Base-by-base conservation (phyloP, 1,284 basidiomycete species). In the Cryptococcus maquisensis region DNA sequence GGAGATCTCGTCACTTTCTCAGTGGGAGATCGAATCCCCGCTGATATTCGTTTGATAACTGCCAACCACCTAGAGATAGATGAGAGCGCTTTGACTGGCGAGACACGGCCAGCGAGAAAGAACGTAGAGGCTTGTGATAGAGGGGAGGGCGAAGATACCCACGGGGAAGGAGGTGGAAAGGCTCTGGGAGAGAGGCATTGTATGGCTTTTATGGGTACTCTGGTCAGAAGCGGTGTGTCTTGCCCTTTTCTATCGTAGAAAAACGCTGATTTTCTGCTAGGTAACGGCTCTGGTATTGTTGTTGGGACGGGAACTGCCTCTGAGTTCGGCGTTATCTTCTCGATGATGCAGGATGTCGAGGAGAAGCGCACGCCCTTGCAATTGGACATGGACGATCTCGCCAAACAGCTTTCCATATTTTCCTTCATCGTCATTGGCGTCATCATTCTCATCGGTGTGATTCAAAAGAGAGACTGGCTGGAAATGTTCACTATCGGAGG, bases 401-500 rank as follows among this genome's bases (percentile, higher is more conserved):
- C 95, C 1, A 87, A 93, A 74, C 88, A 89, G 64, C 82, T 98
- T 0, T 95, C 90, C 7, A 80, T 93, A 35, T 77, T 94, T 55
- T 95, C 91, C 2, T 97, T 98, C 63, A 88, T 83, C 20, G 82
- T 98, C 49, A 98, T 98, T 64, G 94, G 90, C 15, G 74, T 96
- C 37, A 98, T 98, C 55, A 91, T 90, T 71, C 75, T 98, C 51
- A 86, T 98, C 62, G 95, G 95, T 4, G 83, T 95, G 4, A 78
- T 86, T 60, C 94, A 98, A 71, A 80, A 83, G 28, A 81, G 93
- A n/a, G 83, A 87, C 13, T 96, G 92, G 92, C 78, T 98, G 10
- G 94, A 97, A 49, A 97, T 98, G 95, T 98, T 98, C 69, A 98
- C 94, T 10, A 97, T 98, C 61, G 94, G 94, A 79, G 90, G 90